phyloP scores from a whole-genome alignment of 225 moss, liverwort and hornwort genomes.

The Polytrichum commune region DNA sequence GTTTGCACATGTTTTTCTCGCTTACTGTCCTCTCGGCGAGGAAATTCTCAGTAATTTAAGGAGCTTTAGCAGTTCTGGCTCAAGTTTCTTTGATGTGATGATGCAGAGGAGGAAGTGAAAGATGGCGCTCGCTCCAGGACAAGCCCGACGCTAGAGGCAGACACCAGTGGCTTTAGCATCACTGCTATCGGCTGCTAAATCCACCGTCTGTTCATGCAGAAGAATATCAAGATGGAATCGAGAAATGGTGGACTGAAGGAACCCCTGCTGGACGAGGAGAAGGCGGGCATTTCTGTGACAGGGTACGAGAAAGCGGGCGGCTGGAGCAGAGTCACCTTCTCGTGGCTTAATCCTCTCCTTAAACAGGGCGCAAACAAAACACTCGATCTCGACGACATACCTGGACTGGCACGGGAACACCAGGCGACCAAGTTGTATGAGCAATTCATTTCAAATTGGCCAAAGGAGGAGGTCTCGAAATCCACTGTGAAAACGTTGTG shows the following conservation, averaged over 20 bases:
- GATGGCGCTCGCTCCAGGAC: no score
- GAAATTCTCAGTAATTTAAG: no score
- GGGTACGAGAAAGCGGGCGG: slow-evolving; percentile 56
- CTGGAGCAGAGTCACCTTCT: slow-evolving; percentile 43
- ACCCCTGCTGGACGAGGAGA: slow-evolving; percentile 31
- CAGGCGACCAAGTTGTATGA: slow-evolving; percentile 45
- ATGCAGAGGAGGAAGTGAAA: no score
- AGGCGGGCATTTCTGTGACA: slow-evolving; percentile 19
- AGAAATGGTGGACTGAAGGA: slow-evolving; percentile 19
- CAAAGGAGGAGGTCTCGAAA: slow-evolving; percentile 40
- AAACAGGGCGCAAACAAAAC: slow-evolving; percentile 26
- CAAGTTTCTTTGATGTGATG: no score
- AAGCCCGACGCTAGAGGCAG: no score
- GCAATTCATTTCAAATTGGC: slow-evolving; percentile 65
- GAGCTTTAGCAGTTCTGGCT: no score
- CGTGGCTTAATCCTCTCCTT: slow-evolving; percentile 62
- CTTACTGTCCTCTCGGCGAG: no score
- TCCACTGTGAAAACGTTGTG: slow-evolving; percentile 45
- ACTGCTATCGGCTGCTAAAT: no score
- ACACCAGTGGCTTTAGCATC: no score
- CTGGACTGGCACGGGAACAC: slow-evolving; percentile 53
- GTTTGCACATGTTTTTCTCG: no score
- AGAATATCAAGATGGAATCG: slow-evolving; percentile 19
- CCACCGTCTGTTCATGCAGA: not conserved
- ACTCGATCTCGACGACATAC: slow-evolving; percentile 63